Conservation (phyloP, 1,139 yeast genomes). For the Hanseniaspora sp. region DNA sequence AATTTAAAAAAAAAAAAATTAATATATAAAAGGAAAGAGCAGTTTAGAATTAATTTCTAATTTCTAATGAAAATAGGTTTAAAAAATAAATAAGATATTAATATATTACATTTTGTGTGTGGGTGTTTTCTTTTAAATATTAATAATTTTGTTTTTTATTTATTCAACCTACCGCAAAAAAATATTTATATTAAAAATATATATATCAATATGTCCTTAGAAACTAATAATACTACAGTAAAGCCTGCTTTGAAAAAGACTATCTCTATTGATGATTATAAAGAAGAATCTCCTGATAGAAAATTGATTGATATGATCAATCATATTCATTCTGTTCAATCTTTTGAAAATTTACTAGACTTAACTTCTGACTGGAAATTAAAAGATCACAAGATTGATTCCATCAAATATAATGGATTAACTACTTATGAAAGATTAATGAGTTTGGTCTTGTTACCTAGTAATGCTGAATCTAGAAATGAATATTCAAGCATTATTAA, state of each 20-base stretch:
- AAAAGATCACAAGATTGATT: conserved; percentile 7
- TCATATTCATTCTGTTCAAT: conserved; percentile 10
- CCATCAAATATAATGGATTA: conserved; percentile 9
- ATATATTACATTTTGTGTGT: too few relatives aligned
- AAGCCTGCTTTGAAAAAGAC: not conserved
- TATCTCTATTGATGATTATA: conserved; percentile 7
- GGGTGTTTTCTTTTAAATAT: too few relatives aligned
- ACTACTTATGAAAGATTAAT: conserved; percentile 14
- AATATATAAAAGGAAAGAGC: not conserved
- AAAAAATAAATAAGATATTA: too few relatives aligned
- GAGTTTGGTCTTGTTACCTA: conserved; percentile 6
- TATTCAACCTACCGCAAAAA: not conserved
- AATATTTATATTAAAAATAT: not conserved
- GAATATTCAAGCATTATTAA: conserved; percentile 23
- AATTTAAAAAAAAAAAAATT: not conserved
- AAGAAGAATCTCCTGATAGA: conserved; percentile 7
- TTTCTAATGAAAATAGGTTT: too few relatives aligned
- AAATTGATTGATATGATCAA: conserved; percentile 8
- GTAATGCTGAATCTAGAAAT: not conserved
- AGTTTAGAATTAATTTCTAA: too few relatives aligned
- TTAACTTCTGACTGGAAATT: conserved; percentile 10
- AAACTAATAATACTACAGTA: not conserved
- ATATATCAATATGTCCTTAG: not conserved
- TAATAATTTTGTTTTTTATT: not conserved
- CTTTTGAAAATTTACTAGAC: conserved; percentile 5